These are phyloP conservation scores for Acorus calamus DNA, from an alignment of 106 monocot species.

Conservation along the genomic window DNA sequence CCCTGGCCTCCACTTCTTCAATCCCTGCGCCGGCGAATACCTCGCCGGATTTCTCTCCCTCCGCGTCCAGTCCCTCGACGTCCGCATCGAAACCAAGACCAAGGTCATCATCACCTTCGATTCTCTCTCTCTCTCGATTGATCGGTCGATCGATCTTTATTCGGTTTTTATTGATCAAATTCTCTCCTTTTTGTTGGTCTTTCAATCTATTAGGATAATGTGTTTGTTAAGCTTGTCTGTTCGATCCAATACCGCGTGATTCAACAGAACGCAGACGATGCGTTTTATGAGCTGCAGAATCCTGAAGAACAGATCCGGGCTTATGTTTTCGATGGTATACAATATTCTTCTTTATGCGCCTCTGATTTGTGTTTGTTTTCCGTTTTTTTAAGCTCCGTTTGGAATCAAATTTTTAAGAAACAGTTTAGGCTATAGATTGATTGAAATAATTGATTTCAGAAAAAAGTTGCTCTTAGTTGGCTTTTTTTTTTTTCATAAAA, in stretches of 20 bases:
- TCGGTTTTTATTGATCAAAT: neutral
- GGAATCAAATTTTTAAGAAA: neutral
- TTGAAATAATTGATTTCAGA: too few species aligned
- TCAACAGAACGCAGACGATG: constrained; percentile 87
- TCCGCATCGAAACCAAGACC: constrained; percentile 94
- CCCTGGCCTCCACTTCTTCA: constrained; percentile 86
- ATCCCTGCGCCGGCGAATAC: constrained; percentile 77
- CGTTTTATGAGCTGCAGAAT: constrained; percentile 97
- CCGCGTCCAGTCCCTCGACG: constrained; percentile 78
- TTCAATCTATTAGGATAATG: constrained; percentile 59
- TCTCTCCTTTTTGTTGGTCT: neutral
- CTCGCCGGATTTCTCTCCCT: constrained; percentile 83
- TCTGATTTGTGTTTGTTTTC: neutral
- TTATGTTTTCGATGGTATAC: constrained; percentile 81
- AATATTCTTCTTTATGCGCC: too few species aligned
- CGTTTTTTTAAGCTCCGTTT: constrained; percentile 1
- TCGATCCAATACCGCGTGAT: constrained; percentile 77
- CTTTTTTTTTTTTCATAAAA: too few species aligned
- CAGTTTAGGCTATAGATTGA: too few species aligned
- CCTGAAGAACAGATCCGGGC: constrained; percentile 84
- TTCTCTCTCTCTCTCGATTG: neutral
- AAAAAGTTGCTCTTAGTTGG: too few species aligned
- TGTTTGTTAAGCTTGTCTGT: constrained; percentile 89
- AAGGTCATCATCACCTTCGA: constrained; percentile 33
- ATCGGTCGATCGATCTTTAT: too few species aligned